phyloP scores from a whole-genome alignment of 257 asterid species.

The Capsicum chinense region DNA sequence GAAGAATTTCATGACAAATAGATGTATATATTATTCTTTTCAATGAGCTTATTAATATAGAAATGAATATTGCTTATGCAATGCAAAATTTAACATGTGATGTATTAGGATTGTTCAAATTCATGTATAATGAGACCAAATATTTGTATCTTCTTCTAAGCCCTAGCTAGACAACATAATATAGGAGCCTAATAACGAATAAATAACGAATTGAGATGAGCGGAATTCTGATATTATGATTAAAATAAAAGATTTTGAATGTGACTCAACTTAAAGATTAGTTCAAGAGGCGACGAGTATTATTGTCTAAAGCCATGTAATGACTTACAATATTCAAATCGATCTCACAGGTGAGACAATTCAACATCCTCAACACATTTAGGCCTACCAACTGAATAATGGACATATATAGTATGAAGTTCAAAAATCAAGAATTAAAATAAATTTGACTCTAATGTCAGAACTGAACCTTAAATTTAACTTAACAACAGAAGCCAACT shows the following conservation, averaged over 20 bases:
- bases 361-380: neutral
- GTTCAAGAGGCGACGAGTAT: neutral
- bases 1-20: too few species aligned
- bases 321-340: neutral
- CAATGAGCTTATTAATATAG: too few species aligned
- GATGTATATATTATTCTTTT: too few species aligned
- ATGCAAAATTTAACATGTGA: neutral
- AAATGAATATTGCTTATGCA: too few species aligned
- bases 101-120: neutral
- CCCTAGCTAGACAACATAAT: too few species aligned
- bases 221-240: neutral
- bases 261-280: neutral
- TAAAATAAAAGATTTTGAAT: too few species aligned
- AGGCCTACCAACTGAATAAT: neutral
- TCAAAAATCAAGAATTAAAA: neutral
- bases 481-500: neutral
- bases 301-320: neutral
- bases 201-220: neutral
- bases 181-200: too few species aligned
- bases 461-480: neutral
- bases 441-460: neutral
- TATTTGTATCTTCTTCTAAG: too few species aligned
- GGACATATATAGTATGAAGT: neutral
- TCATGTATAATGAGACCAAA: neutral
- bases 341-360: neutral